Evolutionary conservation across 106 monocot species (phyloP).

Genomic region (Dendrobium chrysotoxum): DNA sequence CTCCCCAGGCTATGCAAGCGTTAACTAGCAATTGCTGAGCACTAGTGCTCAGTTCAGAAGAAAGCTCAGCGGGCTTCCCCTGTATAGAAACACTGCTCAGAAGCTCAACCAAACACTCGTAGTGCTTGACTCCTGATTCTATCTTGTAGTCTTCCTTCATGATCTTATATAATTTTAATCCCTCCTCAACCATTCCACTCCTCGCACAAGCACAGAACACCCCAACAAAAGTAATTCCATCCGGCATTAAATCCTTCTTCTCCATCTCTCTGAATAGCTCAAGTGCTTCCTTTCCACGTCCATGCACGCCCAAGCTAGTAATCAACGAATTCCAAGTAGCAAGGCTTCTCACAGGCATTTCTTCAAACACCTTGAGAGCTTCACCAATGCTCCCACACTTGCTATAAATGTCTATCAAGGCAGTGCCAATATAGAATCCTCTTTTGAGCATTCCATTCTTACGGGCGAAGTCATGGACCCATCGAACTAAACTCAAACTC

Average conservation of each 20-base stretch:
- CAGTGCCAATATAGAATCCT: conserved; percentile 43
- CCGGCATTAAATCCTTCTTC: conserved; percentile 28
- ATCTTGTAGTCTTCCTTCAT: conserved; percentile 41
- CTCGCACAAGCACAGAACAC: conserved; percentile 57
- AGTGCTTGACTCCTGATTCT: conserved; percentile 33
- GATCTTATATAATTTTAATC: conserved; percentile 23
- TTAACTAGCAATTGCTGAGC: neutral
- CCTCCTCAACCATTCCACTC: conserved; percentile 35
- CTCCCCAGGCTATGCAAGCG: neutral
- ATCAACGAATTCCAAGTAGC: conserved; percentile 92
- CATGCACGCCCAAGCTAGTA: conserved; percentile 60
- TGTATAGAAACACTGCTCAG: conserved; percentile 14
- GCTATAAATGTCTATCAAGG: conserved; percentile 80
- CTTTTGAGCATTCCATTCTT: conserved; percentile 18
- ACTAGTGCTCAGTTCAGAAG: neutral
- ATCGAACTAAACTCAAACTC: conserved; percentile 36
- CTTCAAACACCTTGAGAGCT: conserved; percentile 43
- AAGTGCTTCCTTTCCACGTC: conserved; percentile 49
- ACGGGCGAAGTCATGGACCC: conserved; percentile 43
- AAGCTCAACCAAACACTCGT: conserved; percentile 44
- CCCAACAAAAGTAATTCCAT: conserved; percentile 48
- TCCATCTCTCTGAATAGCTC: conserved; percentile 30
- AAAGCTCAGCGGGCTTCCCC: neutral
- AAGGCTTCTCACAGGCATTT: conserved; percentile 28
- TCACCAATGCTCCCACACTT: conserved; percentile 62